Percentiles rank a stretch among this genome's conserved stretches.
Evolutionary conservation across 805 yeast species (phyloP).

Genomic region (Cephaloascus albidus): DNA sequence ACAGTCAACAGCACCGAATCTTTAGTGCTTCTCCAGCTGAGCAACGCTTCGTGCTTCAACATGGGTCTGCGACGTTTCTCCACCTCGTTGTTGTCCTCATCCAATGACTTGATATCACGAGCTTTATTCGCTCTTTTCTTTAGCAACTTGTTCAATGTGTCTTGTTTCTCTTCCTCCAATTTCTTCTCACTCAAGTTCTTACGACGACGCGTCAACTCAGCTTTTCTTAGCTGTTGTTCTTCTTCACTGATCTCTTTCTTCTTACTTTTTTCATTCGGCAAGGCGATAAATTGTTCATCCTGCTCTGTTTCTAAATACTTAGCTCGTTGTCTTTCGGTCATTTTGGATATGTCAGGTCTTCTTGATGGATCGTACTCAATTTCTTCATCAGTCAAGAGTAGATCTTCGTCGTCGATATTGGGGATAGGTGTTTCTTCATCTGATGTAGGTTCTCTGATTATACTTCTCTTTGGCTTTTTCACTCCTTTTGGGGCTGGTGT

Average conservation of each 20-base stretch:
- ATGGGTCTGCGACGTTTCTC: slow-evolving; percentile 29
- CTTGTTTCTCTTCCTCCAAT: slow-evolving; percentile 87
- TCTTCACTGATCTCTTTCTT: slow-evolving; percentile 69
- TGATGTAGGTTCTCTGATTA: background rate
- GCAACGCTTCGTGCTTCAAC: slow-evolving; percentile 34
- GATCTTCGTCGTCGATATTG: slow-evolving; percentile 8
- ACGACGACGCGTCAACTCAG: slow-evolving; percentile 84
- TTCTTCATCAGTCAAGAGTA: slow-evolving; percentile 29
- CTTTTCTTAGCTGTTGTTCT: slow-evolving; percentile 69
- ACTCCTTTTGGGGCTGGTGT: background rate
- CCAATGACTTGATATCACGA: slow-evolving; percentile 24
- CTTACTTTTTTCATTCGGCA: slow-evolving; percentile 29
- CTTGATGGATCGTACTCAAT: slow-evolving; percentile 31
- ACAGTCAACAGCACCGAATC: slow-evolving; percentile 1
- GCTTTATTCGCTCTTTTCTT: slow-evolving; percentile 77
- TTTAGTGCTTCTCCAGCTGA: slow-evolving; percentile 25
- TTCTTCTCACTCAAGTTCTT: slow-evolving; percentile 76
- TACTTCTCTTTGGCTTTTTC: background rate
- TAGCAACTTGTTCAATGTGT: slow-evolving; percentile 77
- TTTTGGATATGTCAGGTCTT: slow-evolving; percentile 32
- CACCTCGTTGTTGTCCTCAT: slow-evolving; percentile 17
- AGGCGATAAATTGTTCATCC: slow-evolving; percentile 19
- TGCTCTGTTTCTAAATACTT: slow-evolving; percentile 23
- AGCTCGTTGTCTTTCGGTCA: slow-evolving; percentile 51
- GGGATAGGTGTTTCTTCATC: background rate